These are phyloP conservation scores for Penicillium flavigenum DNA, from an alignment of 495 filamentous ascomycete species.

Conservation along the genomic window DNA sequence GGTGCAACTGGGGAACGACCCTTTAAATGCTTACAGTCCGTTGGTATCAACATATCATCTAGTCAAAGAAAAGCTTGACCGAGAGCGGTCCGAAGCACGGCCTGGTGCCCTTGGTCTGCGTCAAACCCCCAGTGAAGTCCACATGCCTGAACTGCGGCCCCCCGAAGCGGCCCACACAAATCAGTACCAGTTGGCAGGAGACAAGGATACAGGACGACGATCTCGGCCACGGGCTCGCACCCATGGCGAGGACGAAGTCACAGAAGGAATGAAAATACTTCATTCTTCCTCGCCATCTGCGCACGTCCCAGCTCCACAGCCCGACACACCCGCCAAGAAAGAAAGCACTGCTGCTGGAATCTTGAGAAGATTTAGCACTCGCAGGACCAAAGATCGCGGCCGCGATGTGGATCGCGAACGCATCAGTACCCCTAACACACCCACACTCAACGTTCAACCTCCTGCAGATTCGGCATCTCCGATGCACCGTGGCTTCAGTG, in stretches of 20 bases:
- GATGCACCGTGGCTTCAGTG: slow-evolving; percentile 77
- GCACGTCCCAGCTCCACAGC: slow-evolving; percentile 54
- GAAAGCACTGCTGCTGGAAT: slow-evolving; percentile 86
- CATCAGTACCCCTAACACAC: slow-evolving; percentile 60
- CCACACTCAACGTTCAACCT: slow-evolving; percentile 70
- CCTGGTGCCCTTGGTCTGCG: slow-evolving; percentile 59
- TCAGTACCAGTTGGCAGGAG: slow-evolving; percentile 79
- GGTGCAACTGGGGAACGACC: slow-evolving; percentile 79
- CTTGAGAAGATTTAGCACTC: slow-evolving; percentile 85
- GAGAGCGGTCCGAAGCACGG: slow-evolving; percentile 66
- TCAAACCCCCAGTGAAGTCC: slow-evolving; percentile 56
- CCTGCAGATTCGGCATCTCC: slow-evolving; percentile 61
- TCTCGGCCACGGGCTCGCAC: slow-evolving; percentile 84
- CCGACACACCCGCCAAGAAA: slow-evolving; percentile 71
- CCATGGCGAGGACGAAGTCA: slow-evolving; percentile 91
- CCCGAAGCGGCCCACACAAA: slow-evolving; percentile 95
- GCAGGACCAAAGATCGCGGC: slow-evolving; percentile 60
- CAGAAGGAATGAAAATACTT: slow-evolving; percentile 70
- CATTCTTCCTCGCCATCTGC: slow-evolving; percentile 56
- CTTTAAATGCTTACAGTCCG: slow-evolving; percentile 90
- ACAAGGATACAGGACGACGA: slow-evolving; percentile 73
- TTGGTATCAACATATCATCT: slow-evolving; percentile 94
- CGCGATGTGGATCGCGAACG: slow-evolving; percentile 54
- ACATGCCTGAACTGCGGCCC: slow-evolving; percentile 71
- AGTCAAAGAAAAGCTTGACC: slow-evolving; percentile 89